Base-by-base conservation (phyloP, 768 basidiomycete genomes). In the Mycena galopus region DNA sequence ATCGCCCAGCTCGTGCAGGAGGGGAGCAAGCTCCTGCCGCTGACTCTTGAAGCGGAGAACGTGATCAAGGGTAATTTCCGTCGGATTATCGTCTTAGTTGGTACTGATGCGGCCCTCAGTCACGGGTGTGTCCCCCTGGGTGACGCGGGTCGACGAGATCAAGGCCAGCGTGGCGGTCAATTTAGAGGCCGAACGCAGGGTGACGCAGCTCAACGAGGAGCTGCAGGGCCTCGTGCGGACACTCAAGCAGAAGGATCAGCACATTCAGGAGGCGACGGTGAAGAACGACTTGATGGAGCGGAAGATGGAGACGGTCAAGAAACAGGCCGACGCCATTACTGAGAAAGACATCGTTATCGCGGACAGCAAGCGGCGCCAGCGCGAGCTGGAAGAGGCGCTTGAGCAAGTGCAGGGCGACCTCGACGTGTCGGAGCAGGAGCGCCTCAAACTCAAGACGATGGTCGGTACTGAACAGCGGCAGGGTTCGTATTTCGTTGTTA, bases 261-360 rank as follows among this genome's bases (percentile, higher is more conserved):
- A 82, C 29, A 91, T 96, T 39, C 96, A 98, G 80, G 98, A 99
- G 78, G 86, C 92, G 6, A 85, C 86, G 3, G 96, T 98, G 66
- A 98, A 97, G 86, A 96, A 98, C 67, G 96, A 98, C 80, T 87
- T 97, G 17, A 94, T 99, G 90, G 96, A 98, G 79, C 91, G 96
- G 56, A 90, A 96, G 35, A 92, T 96, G 87, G 97, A 99, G 79
- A 89, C 91, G 2, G 92, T 92, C 72, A 97, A 96, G 88, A 95
- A 93, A 80, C 95, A 97, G 82, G 92, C 93, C 5, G 97, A 98
- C 67, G 84, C 88, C 9, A 93, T 98, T 62, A 81, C 85, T 17
- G 93, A 95, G 71, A 89, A 99, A 23, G 96, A 98, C 83, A 82
- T 79, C 35, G 93, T 97, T 76, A 85, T 98, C 2, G 82, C 87